phyloP scores from a whole-genome alignment of 345 rosid species.

The Theobroma cacao region DNA sequence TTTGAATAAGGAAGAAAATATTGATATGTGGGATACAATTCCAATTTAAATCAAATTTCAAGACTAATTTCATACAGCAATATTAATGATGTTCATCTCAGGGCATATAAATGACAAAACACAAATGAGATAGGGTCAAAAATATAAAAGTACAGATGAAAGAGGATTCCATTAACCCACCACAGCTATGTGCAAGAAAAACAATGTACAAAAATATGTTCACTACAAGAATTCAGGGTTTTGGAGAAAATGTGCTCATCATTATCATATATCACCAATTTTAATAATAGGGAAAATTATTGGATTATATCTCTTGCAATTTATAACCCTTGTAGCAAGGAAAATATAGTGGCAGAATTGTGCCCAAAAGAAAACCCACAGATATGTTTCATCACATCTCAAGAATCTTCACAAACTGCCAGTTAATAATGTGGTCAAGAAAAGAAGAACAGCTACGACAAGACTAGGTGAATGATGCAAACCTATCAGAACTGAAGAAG shows the following conservation, averaged over 20 bases:
- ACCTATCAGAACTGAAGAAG: slow-evolving; percentile 35
- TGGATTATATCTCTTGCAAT: neutral
- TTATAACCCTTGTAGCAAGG: neutral
- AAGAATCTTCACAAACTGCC: neutral
- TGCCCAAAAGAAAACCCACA: neutral
- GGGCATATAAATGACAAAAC: neutral
- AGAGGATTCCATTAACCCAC: neutral
- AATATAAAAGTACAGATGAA: neutral
- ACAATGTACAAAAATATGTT: neutral
- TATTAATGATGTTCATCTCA: neutral
- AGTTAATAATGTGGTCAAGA: neutral
- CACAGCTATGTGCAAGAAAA: neutral
- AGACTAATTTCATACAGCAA: neutral
- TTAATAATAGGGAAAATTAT: neutral
- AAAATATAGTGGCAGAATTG: neutral
- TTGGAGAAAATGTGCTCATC: neutral
- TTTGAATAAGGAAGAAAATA: neutral
- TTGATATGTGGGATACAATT: neutral
- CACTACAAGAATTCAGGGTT: neutral
- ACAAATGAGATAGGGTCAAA: neutral
- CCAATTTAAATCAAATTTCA: neutral
- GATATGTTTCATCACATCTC: slow-evolving; percentile 5
- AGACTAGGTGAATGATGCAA: slow-evolving; percentile 10
- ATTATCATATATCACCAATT: neutral
- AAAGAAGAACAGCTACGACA: neutral